Evolutionary conservation across 2,329 filamentous ascomycete genomes (phyloP), one percentile per base, ranked within the genome.

Genomic region (Xylariaceae sp.): DNA sequence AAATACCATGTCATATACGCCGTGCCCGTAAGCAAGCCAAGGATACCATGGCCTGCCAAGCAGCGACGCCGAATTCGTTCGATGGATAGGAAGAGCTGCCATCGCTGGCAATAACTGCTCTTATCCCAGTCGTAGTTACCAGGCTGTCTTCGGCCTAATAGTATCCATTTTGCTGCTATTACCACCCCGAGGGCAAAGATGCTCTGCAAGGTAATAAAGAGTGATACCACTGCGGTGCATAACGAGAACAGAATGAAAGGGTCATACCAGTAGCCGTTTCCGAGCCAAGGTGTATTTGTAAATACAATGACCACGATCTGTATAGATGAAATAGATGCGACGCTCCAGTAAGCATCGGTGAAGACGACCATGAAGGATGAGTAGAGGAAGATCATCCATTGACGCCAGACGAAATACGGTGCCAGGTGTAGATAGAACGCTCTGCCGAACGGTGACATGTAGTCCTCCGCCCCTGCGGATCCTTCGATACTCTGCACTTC

Each of bases 101-200:
- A 84, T 27, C 79, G 76, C 61, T 84, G 81, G 66, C 80, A 83
- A 67, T 83, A 84, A 13, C 74, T 71, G 16, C 71, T 77, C 64
- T 77, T 77, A 62, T 84, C 81, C 81, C 81, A 84, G 66, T 82
- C 78, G 59, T 81, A 81, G 55, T 78, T 78, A 11, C 81, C 81
- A 3, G 77, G 76, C 55, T 68, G 67, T 32, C 81, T 73, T 16
- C 75, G 75, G 13, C 81, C 81, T 20, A 83, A 70, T 2, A 83
- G 65, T 2, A 69, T 50, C 81, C 81, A 83, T 62, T 84, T 83
- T 7, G 75, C 67, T 2, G 58, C 68, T 49, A 83, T 73, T 32
- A 79, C 70, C 24, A 78, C 57, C 2, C 61, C 59, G 1, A 81
- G 59, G 2, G 79, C 76, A 0, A 80, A 26, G 2, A 79, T 32